Evolutionary conservation across 805 yeast species (phyloP), one percentile per base, ranked within the genome.

Genomic region (Nakazawaea ishiwadae): DNA sequence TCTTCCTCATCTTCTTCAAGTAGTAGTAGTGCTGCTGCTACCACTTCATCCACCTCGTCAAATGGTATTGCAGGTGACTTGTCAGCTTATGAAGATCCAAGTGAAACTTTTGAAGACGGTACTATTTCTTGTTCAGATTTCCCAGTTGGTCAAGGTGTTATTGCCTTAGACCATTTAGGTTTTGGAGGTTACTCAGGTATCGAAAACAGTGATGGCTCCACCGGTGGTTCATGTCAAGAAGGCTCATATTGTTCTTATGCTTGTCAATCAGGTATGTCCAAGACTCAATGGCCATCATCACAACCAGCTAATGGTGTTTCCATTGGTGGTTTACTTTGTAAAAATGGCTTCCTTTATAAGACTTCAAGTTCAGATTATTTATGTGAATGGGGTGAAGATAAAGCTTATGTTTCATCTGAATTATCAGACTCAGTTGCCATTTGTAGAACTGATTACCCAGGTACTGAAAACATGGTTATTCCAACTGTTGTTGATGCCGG

Each of bases 171-270:
- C 68, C 72, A 73, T 72, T 71, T 81, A 37, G 85, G 82, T 30
- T 77, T 79, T 50, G 95, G 93, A 50, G 96, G 96, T 53, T 84
- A 79, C 78, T 74, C 95, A 40, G 88, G 91, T 55, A 72, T 87
- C 58, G 77, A 79, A 68, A 54, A 59, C 46, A 26, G 30, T 35
- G 66, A 63, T 34, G 67, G 76, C 51, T 59, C 71, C 46, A 60
- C 79, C 35, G 74, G 78, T 46, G 73, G 74, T 42, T 60, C 72
- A 16, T 81, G 89, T 68, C 54, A 66, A 48, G 83, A 79, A 47
- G 89, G 84, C 37, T 72, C 68, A 59, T 81, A 80, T 71, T 81
- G 89, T 61, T 81, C 88, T 40, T 81, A 81, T 58, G 86, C 87
- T 40, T 81, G 89, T 62, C 82, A 79, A 58, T 72, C 87, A 31